Evolutionary conservation across 2,329 filamentous ascomycete species (phyloP).

Genomic region (Pseudopyrenochaeta lycopersici): DNA sequence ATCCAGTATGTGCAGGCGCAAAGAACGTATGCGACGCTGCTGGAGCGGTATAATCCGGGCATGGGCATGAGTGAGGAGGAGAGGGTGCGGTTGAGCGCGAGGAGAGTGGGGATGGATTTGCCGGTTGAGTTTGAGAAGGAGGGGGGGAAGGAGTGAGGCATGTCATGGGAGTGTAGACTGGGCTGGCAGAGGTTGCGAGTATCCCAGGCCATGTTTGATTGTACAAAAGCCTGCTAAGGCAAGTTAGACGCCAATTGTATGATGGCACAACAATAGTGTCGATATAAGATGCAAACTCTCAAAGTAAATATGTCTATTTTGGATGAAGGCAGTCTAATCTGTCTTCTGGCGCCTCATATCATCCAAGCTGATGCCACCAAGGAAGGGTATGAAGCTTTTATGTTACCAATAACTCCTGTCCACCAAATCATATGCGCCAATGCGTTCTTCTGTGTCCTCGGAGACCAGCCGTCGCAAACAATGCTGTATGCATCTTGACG

Average conservation of each 20-base stretch:
- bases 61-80: constrained; percentile 88
- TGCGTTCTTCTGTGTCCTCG: neutral
- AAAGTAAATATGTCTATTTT: neutral
- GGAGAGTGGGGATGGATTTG: constrained; percentile 89
- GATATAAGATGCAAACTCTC: too few relatives aligned
- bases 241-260: too few relatives aligned
- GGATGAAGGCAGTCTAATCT: neutral
- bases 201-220: too few relatives aligned
- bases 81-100: constrained; percentile 80
- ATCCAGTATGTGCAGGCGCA: constrained; percentile 85
- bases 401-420: constrained; percentile 19
- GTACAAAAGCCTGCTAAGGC: too few relatives aligned
- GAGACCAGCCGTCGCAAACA: neutral
- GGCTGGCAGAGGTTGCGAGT: too few relatives aligned
- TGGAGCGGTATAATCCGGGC: constrained; percentile 94
- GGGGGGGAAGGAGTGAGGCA: constrained; percentile 10
- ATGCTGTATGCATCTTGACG: neutral
- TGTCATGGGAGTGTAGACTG: too few relatives aligned
- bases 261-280: too few relatives aligned
- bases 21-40: constrained; percentile 77
- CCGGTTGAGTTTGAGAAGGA: constrained; percentile 66
- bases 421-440: constrained; percentile 7
- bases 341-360: neutral
- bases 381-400: constrained; percentile 35
- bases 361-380: neutral